phyloP scores from a whole-genome alignment of 768 basidiomycete species.

The Mycena indigotica region DNA sequence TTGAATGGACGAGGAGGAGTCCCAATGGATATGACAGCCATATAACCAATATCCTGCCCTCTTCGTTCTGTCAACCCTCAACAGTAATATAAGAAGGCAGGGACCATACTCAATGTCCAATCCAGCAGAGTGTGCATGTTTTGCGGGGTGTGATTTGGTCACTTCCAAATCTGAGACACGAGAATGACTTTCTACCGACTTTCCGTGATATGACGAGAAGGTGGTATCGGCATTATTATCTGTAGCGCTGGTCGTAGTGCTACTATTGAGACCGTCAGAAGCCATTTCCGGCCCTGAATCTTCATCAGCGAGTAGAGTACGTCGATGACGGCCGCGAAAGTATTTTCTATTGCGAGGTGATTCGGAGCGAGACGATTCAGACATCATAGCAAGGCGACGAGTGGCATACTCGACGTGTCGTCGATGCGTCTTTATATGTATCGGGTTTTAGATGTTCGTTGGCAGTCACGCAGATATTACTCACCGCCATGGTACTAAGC shows the following conservation, averaged over 20 bases:
- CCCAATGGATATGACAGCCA: conserved; percentile 38
- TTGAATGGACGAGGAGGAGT: conserved; percentile 51
- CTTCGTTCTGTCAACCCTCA: conserved; percentile 31
- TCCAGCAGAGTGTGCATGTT: conserved; percentile 44
- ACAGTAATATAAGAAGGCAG: neutral
- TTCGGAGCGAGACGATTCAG: conserved; percentile 34
- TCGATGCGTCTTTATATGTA: conserved; percentile 49
- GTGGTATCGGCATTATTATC: neutral
- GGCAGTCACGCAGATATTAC: too few species aligned
- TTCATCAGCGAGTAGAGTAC: conserved; percentile 40
- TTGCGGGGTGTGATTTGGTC: conserved; percentile 19
- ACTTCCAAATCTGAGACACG: conserved; percentile 24
- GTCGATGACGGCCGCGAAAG: conserved; percentile 44
- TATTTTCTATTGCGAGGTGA: too few species aligned
- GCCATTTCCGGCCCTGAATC: too few species aligned
- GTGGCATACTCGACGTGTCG: conserved; percentile 60
- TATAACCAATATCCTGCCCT: conserved; percentile 54
- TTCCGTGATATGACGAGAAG: neutral
- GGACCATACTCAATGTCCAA: conserved; percentile 57
- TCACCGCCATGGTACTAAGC: too few species aligned
- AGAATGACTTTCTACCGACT: conserved; percentile 31
- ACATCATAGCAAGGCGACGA: conserved; percentile 60
- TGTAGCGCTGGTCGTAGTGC: neutral
- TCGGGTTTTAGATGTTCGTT: too few species aligned
- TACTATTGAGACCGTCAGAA: too few species aligned